Percentiles rank a stretch among this genome's conserved stretches.
Evolutionary conservation across 1,284 basidiomycete species (phyloP).

Genomic region (Marasmius sp.): DNA sequence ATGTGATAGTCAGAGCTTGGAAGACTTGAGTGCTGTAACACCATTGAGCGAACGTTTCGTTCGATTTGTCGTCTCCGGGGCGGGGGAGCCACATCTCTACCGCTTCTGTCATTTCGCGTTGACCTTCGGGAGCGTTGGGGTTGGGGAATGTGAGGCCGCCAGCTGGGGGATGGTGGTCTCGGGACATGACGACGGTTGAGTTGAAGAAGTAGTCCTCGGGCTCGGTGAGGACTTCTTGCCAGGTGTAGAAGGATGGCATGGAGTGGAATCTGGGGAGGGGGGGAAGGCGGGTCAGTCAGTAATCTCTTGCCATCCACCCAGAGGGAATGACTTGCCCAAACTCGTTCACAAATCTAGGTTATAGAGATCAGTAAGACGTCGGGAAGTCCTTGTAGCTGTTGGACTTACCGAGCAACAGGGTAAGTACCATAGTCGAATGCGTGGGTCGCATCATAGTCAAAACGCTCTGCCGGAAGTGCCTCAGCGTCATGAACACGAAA

Average conservation of each 20-base stretch:
- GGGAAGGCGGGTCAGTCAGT: background rate
- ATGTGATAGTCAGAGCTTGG: slow-evolving; percentile 56
- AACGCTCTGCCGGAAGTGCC: slow-evolving; percentile 38
- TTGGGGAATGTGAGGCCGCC: slow-evolving; percentile 58
- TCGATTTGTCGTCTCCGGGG: slow-evolving; percentile 46
- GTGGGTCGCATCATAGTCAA: slow-evolving; percentile 54
- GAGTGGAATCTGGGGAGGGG: slow-evolving; percentile 53
- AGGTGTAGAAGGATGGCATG: slow-evolving; percentile 63
- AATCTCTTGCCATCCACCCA: background rate
- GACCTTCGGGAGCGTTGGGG: slow-evolving; percentile 54
- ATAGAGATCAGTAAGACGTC: background rate
- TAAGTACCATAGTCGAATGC: slow-evolving; percentile 60
- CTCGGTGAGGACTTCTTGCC: slow-evolving; percentile 56
- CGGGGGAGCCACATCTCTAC: slow-evolving; percentile 56
- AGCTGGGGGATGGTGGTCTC: slow-evolving; percentile 61
- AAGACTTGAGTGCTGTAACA: slow-evolving; percentile 62
- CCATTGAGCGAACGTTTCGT: slow-evolving; percentile 63
- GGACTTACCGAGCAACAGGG: slow-evolving; percentile 48
- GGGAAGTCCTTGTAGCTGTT: too few relatives aligned
- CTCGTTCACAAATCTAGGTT: slow-evolving; percentile 55
- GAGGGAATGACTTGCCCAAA: slow-evolving; percentile 43
- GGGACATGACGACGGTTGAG: slow-evolving; percentile 55
- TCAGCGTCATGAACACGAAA: background rate
- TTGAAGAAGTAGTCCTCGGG: slow-evolving; percentile 59
- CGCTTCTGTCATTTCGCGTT: slow-evolving; percentile 51